Evolutionary conservation across 352 stramenopile genomes (phyloP).

Genomic region (Phytopythium mirpurense): DNA sequence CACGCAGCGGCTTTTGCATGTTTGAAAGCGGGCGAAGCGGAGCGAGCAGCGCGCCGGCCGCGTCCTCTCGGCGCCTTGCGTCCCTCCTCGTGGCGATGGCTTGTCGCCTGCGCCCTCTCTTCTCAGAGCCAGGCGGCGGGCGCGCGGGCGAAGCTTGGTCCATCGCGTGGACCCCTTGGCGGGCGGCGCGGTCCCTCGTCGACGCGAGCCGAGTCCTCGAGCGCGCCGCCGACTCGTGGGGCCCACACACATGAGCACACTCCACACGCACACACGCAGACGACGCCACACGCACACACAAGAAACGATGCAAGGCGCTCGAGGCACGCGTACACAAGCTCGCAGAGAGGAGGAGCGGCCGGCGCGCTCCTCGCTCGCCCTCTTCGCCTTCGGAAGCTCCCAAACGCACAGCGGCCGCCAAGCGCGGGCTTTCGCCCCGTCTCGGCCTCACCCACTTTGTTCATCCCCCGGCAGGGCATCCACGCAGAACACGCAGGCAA

Average conservation of each 20-base stretch:
- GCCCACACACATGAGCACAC: slow-evolving; percentile 1
- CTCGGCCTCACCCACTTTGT: background rate
- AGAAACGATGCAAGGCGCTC: background rate
- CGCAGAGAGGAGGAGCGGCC: slow-evolving; percentile 1
- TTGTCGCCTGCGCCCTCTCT: background rate
- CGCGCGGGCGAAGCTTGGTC: background rate
- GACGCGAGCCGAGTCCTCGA: slow-evolving; percentile 1
- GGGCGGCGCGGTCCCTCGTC: background rate
- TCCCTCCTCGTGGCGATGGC: background rate
- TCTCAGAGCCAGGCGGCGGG: background rate
- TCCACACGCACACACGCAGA: slow-evolving; percentile 12
- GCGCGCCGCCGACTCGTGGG: background rate
- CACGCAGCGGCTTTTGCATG: slow-evolving; percentile 91
- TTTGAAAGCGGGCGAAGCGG: slow-evolving; percentile 35
- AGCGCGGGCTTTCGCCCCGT: background rate
- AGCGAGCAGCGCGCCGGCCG: background rate
- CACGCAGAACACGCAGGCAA: no score
- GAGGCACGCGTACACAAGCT: background rate
- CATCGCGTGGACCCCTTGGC: background rate
- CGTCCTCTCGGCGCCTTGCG: background rate
- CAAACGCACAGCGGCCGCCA: slow-evolving; percentile 2
- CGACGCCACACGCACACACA: background rate
- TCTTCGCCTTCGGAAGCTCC: slow-evolving; percentile 12
- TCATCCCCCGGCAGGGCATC: no score
- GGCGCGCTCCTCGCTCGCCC: slow-evolving; percentile 19